Evolutionary conservation across 805 yeast genomes (phyloP), one percentile per base, ranked within the genome.

Genomic region (Yarrowia yakushimensis): DNA sequence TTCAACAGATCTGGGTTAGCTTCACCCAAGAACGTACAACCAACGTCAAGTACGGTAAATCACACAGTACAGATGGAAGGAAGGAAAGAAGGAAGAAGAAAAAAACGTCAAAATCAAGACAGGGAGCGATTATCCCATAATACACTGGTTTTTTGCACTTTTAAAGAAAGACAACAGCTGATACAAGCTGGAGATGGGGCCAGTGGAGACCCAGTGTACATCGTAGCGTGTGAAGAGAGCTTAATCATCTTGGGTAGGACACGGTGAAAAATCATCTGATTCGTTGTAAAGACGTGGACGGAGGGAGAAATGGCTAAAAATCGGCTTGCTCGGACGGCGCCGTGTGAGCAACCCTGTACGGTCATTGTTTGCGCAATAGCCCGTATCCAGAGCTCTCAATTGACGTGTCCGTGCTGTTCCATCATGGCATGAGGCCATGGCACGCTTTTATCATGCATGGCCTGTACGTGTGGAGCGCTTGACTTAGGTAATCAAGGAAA

Each of bases 1-100:
- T 17, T 36, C 22, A 12, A n/a, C 37, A 27, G 50, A 28, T 30
- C 52, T 45, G 52, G 34, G 36, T 45, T 45, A 45, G 52, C 48
- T 25, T 34, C 20, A 11, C 2, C 15, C 33, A 30, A 12, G 15
- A 30, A 30, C 8, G 12, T 17, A 41, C 6, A 15, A 23, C 8
- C 8, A 25, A 25, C n/a, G n/a, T n/a, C n/a, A n/a, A n/a, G n/a
- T n/a, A n/a, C n/a, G n/a, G n/a, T n/a, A n/a, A n/a, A n/a, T n/a
- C n/a, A 25, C 17, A 41, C n/a, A 7, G 4, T 41, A 20, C 43
- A 39, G 25, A 10, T 12, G 10, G 9, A 13, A 7, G 37, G 27
- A 4, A 17, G 20, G 39, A 12, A 36, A 37, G 20, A 37, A 6
- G 17, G 23, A 31, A 13, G 36, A 5, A 17, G 8, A 9, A 36